Evolutionary conservation across 768 basidiomycete genomes (phyloP).

Genomic region (Vararia minispora): DNA sequence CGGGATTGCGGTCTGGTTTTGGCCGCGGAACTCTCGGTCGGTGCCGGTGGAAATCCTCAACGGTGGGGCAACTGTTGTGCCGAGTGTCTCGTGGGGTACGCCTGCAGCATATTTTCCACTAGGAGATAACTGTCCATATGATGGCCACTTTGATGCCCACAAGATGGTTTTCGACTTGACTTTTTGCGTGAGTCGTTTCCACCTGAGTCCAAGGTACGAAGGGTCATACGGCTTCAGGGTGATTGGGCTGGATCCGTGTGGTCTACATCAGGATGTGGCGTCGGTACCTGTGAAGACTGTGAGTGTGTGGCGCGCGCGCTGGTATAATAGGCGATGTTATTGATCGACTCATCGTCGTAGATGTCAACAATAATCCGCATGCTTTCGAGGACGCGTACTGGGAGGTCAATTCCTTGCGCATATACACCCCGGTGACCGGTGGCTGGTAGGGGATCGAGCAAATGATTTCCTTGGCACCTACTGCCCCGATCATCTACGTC

Average conservation of each 20-base stretch:
- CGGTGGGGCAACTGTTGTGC: neutral
- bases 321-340: neutral
- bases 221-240: constrained; percentile 5
- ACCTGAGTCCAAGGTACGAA: neutral
- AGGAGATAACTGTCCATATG: constrained; percentile 38
- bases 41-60: constrained; percentile 32
- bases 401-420: constrained; percentile 49
- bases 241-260: constrained; percentile 9
- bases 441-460: no score
- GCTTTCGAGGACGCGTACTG: constrained; percentile 58
- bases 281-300: constrained; percentile 34
- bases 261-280: constrained; percentile 24
- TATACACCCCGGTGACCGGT: constrained; percentile 42
- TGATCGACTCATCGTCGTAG: constrained; percentile 20
- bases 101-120: constrained; percentile 41
- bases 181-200: constrained; percentile 38
- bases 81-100: constrained; percentile 25
- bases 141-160: constrained; percentile 40
- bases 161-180: constrained; percentile 47
- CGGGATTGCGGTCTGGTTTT: constrained; percentile 55
- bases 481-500: no score
- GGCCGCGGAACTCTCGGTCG: constrained; percentile 32
- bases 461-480: no score
- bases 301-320: constrained; percentile 16
- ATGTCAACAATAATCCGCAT: constrained; percentile 46